phyloP scores from a whole-genome alignment of 495 filamentous ascomycete genomes.

The Penicillium mononematosum region DNA sequence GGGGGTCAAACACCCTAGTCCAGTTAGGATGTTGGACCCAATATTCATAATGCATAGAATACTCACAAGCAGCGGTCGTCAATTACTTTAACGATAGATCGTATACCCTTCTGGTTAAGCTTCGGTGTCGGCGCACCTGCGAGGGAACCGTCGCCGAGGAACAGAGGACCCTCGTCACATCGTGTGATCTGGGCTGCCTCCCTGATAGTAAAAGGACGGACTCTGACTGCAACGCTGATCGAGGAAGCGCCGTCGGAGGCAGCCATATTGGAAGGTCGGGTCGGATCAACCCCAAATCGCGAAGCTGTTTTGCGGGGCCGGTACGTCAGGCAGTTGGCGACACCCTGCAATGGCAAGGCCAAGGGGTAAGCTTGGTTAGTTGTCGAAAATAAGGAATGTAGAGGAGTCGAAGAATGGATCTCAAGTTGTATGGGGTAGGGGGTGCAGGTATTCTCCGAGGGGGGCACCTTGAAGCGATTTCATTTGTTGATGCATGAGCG shows the following conservation, averaged over 20 bases:
- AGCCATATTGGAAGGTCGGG: conserved; percentile 45
- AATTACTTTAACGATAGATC: conserved; percentile 91
- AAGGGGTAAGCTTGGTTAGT: conserved; percentile 11
- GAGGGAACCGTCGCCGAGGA: conserved; percentile 92
- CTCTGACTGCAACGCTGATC: conserved; percentile 74
- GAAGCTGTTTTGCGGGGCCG: conserved; percentile 19
- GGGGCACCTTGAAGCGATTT: conserved; percentile 26
- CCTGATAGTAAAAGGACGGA: conserved; percentile 81
- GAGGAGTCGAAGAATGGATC: conserved; percentile 29
- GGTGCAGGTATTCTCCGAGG: conserved; percentile 35
- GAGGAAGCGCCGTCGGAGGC: conserved; percentile 61
- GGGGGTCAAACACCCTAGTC: conserved; percentile 84
- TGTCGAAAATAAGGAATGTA: conserved; percentile 27
- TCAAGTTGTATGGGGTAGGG: conserved; percentile 29
- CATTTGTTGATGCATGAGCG: conserved; percentile 39
- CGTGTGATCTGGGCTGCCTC: conserved; percentile 68
- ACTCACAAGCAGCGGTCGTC: conserved; percentile 94
- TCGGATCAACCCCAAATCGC: conserved; percentile 19
- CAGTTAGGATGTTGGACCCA: conserved; percentile 13
- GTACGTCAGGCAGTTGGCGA: conserved; percentile 25
- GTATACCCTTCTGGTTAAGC: conserved; percentile 79
- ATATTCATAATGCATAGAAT: background rate
- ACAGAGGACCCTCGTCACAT: conserved; percentile 82
- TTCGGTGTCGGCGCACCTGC: conserved; percentile 79
- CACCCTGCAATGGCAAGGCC: conserved; percentile 26